Evolutionary conservation across 75 land plant species (phyloP), one percentile per base, ranked within the genome.

Genomic region (Gnetum montanum): DNA sequence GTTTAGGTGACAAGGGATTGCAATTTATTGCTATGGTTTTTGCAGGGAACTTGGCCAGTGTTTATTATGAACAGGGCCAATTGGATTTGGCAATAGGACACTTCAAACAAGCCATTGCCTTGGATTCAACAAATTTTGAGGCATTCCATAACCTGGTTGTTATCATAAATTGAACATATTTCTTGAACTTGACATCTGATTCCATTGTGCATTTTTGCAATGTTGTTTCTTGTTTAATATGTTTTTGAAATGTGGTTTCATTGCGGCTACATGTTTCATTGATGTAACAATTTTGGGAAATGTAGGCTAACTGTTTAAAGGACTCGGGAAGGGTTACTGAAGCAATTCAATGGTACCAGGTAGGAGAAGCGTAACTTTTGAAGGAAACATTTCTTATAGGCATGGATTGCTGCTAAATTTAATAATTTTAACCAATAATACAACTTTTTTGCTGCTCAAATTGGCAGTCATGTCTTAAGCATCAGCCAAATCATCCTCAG

Each of bases 1-100:
- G 15, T 41, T 63, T 52, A 60, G 60, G 61, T 64, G 66, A 64
- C 31, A 20, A 54, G 69, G 75, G 31, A 61, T 34, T 56, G 33
- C 62, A 55, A 33, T 43, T 37, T 46, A 54, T n/a, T 61, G 58
- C 27, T 59, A 46, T 71, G 55, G 57, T 66, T n/a, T 63, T 33
- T 75, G 70, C 64, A 75, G 78, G 78, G 30, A 75, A 75, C 61
- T 49, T 75, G 48, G 78, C 78, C 41, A 71, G 78, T 57, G 65
- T 75, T 7, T 75, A 71, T 60, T 75, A 75, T 62, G 78, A 75
- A 37, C 78, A 72, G 67, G 64, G 70, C 22, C 64, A 73, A 11
- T 57, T 75, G 47, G 78, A 75, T 16, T 46, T 64, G 68, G 76
- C 78, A 10, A 75, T 75, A 43, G 19, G 62, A n/a, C 57, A 75